Evolutionary conservation across 1,284 basidiomycete species (phyloP).

Genomic region (Ganoderma multipileum): DNA sequence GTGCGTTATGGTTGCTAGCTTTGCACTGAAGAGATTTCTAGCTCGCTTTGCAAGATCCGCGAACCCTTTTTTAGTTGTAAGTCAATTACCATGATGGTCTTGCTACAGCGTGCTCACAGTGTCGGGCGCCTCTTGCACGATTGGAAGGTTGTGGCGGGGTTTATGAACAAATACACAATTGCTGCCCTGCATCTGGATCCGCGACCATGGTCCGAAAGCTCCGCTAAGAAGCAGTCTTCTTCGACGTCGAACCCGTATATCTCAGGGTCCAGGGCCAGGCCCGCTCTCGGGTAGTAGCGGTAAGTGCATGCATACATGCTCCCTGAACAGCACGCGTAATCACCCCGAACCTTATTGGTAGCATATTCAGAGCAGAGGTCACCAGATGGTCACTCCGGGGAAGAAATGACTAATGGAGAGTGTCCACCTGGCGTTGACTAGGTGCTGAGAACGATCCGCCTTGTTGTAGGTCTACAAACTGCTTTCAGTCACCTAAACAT

Average conservation of each 20-base stretch:
- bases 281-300: neutral
- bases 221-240: neutral
- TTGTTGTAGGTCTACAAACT: neutral
- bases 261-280: neutral
- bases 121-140: neutral
- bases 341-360: neutral
- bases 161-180: neutral
- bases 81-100: neutral
- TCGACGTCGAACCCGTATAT: neutral
- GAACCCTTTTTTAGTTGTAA: neutral
- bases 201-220: neutral
- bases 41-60: neutral
- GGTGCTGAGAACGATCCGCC: conserved; percentile 3
- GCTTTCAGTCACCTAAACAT: neutral
- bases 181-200: neutral
- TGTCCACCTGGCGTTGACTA: neutral
- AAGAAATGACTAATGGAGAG: neutral
- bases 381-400: neutral
- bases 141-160: neutral
- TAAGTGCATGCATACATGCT: neutral
- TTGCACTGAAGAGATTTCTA: neutral
- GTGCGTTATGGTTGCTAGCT: neutral
- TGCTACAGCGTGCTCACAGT: neutral
- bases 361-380: neutral
- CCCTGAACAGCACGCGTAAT: neutral